Conservation (phyloP, 2,329 filamentous ascomycete genomes). For the Talaromyces sp. region DNA sequence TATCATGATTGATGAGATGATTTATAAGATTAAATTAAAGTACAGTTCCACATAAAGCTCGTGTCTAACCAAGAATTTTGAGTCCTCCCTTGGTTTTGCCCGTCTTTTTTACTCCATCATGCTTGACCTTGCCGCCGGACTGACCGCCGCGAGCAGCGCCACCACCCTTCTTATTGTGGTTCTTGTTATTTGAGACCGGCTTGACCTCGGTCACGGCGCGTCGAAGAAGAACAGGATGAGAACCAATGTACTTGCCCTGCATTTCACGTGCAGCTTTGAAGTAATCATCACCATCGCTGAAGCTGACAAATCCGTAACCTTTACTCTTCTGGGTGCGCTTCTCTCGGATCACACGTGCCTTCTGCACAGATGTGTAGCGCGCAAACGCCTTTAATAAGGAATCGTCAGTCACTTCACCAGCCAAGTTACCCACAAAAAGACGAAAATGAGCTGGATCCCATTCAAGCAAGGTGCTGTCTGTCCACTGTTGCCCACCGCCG, state of each 20-base stretch:
- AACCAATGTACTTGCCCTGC: constrained; percentile 99
- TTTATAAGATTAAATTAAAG: too few relatives aligned
- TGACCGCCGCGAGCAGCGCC: constrained; percentile 35
- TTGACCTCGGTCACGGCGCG: constrained; percentile 92
- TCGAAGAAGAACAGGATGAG: constrained; percentile 84
- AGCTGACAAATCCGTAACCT: constrained; percentile 95
- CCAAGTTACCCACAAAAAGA: constrained; percentile 94
- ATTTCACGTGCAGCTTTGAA: constrained; percentile 97
- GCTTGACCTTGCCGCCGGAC: constrained; percentile 46
- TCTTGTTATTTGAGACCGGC: constrained; percentile 63
- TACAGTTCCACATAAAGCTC: neutral
- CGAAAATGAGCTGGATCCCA: constrained; percentile 96
- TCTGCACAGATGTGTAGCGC: constrained; percentile 83
- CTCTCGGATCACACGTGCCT: constrained; percentile 90
- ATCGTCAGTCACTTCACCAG: constrained; percentile 96
- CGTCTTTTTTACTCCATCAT: constrained; percentile 49
- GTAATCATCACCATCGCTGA: constrained; percentile 92
- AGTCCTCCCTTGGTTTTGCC: constrained; percentile 51
- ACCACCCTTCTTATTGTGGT: constrained; percentile 38
- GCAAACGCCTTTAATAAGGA: constrained; percentile 92
- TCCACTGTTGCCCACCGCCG: constrained; percentile 91
- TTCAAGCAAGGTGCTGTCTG: constrained; percentile 82
- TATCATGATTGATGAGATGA: too few relatives aligned
- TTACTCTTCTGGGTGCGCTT: constrained; percentile 96
- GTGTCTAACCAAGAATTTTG: constrained; percentile 46